A percentile compares a stretch with the other conserved stretches of the same genome.
Evolutionary conservation across 1,284 basidiomycete species (phyloP).

Genomic region (Cryptococcus depauperatus): DNA sequence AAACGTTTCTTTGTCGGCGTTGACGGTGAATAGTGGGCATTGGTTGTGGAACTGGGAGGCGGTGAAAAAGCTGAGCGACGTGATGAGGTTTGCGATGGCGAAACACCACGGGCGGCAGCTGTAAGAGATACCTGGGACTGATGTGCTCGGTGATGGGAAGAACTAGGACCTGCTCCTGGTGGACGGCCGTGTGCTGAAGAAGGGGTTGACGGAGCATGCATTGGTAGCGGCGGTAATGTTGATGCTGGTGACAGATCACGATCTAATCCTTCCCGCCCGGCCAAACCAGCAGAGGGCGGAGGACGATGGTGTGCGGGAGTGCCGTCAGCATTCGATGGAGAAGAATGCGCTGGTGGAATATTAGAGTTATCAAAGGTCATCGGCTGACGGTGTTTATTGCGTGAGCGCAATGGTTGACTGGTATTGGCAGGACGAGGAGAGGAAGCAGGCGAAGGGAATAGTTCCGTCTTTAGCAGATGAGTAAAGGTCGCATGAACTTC

Average conservation of each 20-base stretch:
- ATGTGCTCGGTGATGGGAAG: constrained; percentile 37
- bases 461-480: constrained; percentile 49
- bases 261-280: constrained; percentile 8
- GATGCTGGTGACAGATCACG: constrained; percentile 37
- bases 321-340: constrained; percentile 32
- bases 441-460: constrained; percentile 42
- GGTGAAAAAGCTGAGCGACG: constrained; percentile 36
- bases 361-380: constrained; percentile 30
- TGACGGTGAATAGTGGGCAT: constrained; percentile 30
- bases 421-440: constrained; percentile 23
- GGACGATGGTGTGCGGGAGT: constrained; percentile 41
- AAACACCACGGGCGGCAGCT: constrained; percentile 13
- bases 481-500: constrained; percentile 51
- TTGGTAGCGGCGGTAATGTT: constrained; percentile 36
- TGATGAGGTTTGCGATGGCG: constrained; percentile 22
- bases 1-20: constrained; percentile 48
- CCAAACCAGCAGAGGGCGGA: constrained; percentile 19
- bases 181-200: constrained; percentile 33
- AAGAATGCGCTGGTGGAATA: constrained; percentile 21
- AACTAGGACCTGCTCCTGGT: constrained; percentile 36
- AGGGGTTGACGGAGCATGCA: constrained; percentile 40
- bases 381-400: constrained; percentile 25
- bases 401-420: constrained; percentile 16
- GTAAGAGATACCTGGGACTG: constrained; percentile 39
- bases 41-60: constrained; percentile 19